Conservation (phyloP, 108 stramenopile genomes). For the Nannochloropsis oceanica region DNA sequence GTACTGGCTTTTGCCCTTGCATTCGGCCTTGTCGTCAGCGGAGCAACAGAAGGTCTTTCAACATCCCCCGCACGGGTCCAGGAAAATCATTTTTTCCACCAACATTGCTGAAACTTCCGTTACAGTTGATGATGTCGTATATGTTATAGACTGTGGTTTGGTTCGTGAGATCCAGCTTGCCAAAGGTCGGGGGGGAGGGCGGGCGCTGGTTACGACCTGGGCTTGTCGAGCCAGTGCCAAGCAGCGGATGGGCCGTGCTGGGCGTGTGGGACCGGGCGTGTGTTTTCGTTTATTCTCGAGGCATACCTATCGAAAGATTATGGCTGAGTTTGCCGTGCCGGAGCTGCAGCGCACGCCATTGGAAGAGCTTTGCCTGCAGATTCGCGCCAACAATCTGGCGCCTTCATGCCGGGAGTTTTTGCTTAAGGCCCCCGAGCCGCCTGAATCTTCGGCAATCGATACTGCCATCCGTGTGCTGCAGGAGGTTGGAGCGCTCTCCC, state of each 20-base stretch:
- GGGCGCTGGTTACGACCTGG: conserved; percentile 62
- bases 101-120: conserved; percentile 82
- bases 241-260: conserved; percentile 80
- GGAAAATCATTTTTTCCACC: conserved; percentile 75
- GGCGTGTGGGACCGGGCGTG: conserved; percentile 52
- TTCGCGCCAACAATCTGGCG: background rate
- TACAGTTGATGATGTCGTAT: conserved; percentile 74
- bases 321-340: background rate
- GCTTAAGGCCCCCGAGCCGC: background rate
- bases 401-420: background rate
- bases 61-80: conserved; percentile 39
- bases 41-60: conserved; percentile 61
- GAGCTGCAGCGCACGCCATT: background rate
- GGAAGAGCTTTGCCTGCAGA: conserved; percentile 18
- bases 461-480: background rate
- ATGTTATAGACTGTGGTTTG: conserved; percentile 70
- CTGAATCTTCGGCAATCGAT: background rate
- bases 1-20: conserved; percentile 57
- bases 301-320: background rate
- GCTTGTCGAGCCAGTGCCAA: conserved; percentile 66
- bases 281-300: conserved; percentile 6
- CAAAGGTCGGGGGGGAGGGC: conserved; percentile 58
- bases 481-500: background rate
- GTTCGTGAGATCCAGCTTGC: conserved; percentile 59
- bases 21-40: conserved; percentile 51